A percentile compares a stretch with the other conserved stretches of the same genome.
Conservation (phyloP, 1,284 basidiomycete species). For the Ustilago esculenta region DNA sequence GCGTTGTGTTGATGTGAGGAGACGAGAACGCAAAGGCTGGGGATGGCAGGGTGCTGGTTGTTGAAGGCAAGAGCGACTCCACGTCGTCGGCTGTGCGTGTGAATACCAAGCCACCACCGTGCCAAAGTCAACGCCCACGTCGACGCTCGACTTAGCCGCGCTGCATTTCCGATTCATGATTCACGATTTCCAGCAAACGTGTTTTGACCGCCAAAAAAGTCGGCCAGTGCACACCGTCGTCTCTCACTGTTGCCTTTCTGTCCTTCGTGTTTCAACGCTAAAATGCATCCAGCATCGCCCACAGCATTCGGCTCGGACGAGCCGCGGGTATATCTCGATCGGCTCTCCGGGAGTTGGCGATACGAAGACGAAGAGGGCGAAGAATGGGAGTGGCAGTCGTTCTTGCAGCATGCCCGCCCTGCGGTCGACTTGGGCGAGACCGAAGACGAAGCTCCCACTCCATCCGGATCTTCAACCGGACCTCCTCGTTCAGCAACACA, state of each 20-base stretch:
- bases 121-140: background rate
- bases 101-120: no score
- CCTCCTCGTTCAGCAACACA: constrained; percentile 68
- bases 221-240: background rate
- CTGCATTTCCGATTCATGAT: no score
- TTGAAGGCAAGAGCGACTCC: background rate
- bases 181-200: no score
- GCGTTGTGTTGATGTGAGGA: no score
- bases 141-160: no score
- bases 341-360: constrained; percentile 80
- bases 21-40: background rate
- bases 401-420: constrained; percentile 14
- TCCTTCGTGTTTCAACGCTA: background rate
- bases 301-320: constrained; percentile 34
- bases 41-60: background rate
- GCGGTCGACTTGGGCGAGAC: constrained; percentile 15
- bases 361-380: constrained; percentile 80
- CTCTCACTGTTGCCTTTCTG: background rate
- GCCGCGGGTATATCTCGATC: constrained; percentile 75
- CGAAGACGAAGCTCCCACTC: constrained; percentile 16
- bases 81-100: background rate
- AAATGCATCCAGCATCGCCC: constrained; percentile 33
- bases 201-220: background rate
- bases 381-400: constrained; percentile 84
- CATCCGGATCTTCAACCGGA: constrained; percentile 1